Conservation (phyloP, 441 rosid species). For the Macaranga tanarius region DNA sequence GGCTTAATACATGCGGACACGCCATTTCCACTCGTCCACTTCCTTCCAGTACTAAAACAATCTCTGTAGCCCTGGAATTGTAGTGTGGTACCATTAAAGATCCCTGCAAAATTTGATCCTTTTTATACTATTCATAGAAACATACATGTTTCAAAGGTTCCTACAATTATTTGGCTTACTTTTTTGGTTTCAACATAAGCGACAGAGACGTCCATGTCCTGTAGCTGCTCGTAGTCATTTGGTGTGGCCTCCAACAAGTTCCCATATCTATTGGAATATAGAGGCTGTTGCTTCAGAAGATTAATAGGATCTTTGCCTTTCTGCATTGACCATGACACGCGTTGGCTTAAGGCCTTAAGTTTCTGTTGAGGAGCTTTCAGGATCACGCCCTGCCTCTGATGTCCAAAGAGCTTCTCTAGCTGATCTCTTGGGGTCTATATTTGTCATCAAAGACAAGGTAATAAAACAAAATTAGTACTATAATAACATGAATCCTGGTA, state of each 20-base stretch:
- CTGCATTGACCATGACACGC: slow-evolving; percentile 21
- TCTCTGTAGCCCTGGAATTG: slow-evolving; percentile 35
- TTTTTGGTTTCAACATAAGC: slow-evolving; percentile 30
- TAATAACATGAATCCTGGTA: too few species aligned
- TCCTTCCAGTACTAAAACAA: slow-evolving; percentile 45
- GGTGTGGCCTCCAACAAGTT: slow-evolving; percentile 47
- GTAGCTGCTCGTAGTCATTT: slow-evolving; percentile 39
- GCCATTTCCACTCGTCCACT: slow-evolving; percentile 52
- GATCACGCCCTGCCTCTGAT: slow-evolving; percentile 36
- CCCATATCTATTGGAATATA: slow-evolving; percentile 50
- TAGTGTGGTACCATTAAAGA: slow-evolving; percentile 50
- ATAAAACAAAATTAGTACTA: background rate
- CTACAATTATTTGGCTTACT: slow-evolving; percentile 24
- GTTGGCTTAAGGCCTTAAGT: slow-evolving; percentile 31
- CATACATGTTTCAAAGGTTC: background rate
- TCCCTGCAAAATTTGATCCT: slow-evolving; percentile 26
- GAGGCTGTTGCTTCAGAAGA: slow-evolving; percentile 31
- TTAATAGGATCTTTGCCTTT: slow-evolving; percentile 33
- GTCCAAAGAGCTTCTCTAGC: slow-evolving; percentile 33
- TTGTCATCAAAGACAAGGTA: background rate
- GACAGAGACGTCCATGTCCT: slow-evolving; percentile 34
- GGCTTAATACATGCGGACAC: slow-evolving; percentile 38
- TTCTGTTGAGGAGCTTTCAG: slow-evolving; percentile 35
- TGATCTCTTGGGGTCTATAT: slow-evolving; percentile 42
- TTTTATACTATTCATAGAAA: background rate